Evolutionary conservation across 495 filamentous ascomycete genomes (phyloP).

Genomic region (Coniosporium apollinis): DNA sequence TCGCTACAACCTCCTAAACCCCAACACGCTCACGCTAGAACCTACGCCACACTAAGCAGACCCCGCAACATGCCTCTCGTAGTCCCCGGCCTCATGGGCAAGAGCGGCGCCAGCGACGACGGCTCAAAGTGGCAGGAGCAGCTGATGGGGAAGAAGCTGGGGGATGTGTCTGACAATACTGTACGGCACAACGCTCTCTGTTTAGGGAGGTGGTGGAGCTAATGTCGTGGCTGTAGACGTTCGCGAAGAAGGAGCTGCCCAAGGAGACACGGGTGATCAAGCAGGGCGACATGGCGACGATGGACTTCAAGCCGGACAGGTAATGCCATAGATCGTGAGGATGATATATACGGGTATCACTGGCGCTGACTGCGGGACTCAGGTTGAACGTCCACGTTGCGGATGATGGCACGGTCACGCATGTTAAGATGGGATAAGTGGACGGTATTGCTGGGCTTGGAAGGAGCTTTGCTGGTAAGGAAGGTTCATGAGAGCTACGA

Average conservation of each 20-base stretch:
- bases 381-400: conserved; percentile 16
- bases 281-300: conserved; percentile 17
- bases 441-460: too few relatives aligned
- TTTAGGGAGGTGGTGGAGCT: conserved; percentile 1
- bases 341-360: too few relatives aligned
- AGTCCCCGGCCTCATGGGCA: conserved; percentile 12
- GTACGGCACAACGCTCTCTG: too few relatives aligned
- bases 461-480: too few relatives aligned
- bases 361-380: not conserved
- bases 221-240: conserved; percentile 7
- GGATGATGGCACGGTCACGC: conserved; percentile 16
- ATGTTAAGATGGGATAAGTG: conserved; percentile 10
- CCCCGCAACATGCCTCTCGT: conserved; percentile 19
- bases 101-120: conserved; percentile 9
- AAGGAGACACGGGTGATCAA: conserved; percentile 15
- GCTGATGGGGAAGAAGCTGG: conserved; percentile 17
- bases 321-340: too few relatives aligned
- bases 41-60: too few relatives aligned
- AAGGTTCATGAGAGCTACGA: too few relatives aligned
- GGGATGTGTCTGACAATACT: conserved; percentile 14
- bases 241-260: conserved; percentile 17
- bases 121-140: conserved; percentile 13
- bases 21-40: too few relatives aligned
- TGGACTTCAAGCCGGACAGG: conserved; percentile 19
- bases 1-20: too few relatives aligned